A percentile compares a stretch with the other conserved stretches of the same genome.
Conservation (phyloP, 805 yeast species). For the Nakazawaea ernobii region DNA sequence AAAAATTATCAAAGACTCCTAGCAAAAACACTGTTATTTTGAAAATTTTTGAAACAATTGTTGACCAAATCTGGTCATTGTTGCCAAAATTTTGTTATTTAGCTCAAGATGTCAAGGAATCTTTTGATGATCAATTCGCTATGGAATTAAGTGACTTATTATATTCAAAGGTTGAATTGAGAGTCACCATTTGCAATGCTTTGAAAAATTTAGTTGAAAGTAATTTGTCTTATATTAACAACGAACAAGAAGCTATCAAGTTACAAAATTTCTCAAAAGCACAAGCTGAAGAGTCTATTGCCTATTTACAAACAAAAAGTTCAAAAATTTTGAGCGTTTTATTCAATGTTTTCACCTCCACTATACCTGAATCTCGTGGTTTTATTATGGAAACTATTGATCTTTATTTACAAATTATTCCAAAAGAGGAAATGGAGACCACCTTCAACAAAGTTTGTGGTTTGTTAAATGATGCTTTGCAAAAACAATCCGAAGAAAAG, state of each 20-base stretch:
- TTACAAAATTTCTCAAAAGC: conserved; percentile 53
- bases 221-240: conserved; percentile 52
- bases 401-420: conserved; percentile 65
- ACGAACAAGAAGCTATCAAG: conserved; percentile 49
- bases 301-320: conserved; percentile 60
- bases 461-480: conserved; percentile 64
- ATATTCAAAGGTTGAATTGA: conserved; percentile 67
- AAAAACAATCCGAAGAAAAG: conserved; percentile 22
- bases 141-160: conserved; percentile 65
- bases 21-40: conserved; percentile 57
- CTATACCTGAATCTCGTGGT: conserved; percentile 77
- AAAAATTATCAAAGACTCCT: conserved; percentile 35
- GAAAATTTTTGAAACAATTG: conserved; percentile 77
- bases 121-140: conserved; percentile 77
- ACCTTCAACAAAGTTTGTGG: conserved; percentile 86
- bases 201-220: conserved; percentile 75
- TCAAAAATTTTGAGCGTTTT: conserved; percentile 78
- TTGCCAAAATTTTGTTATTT: conserved; percentile 86
- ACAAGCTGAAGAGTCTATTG: conserved; percentile 51
- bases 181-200: conserved; percentile 81
- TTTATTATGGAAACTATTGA: conserved; percentile 84
- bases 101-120: conserved; percentile 61
- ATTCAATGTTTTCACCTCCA: conserved; percentile 89
- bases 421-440: conserved; percentile 56
- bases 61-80: conserved; percentile 90